These are phyloP conservation scores for Yarrowia bubula DNA, from an alignment of 805 yeast species.

Conservation along the genomic window DNA sequence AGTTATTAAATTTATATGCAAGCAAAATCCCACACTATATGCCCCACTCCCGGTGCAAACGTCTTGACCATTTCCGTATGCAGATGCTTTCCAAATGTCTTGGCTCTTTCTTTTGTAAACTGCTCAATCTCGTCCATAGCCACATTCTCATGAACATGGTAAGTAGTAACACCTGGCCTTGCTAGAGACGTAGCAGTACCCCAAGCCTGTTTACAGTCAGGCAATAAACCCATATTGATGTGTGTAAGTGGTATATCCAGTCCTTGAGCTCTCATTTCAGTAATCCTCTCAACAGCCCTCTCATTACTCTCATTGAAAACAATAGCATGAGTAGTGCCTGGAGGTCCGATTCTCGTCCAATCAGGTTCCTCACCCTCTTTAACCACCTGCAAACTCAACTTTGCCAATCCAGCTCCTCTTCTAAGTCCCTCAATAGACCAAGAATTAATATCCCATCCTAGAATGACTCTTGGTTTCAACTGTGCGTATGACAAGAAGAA, in stretches of 20 bases:
- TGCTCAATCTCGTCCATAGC: constrained; percentile 44
- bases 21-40: constrained; percentile 54
- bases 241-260: constrained; percentile 46
- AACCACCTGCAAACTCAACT: constrained; percentile 43
- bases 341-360: constrained; percentile 17
- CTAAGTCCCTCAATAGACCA: constrained; percentile 76
- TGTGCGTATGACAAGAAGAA: constrained; percentile 67
- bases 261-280: constrained; percentile 29
- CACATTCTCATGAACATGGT: constrained; percentile 78
- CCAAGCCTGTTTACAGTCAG: constrained; percentile 68
- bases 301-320: constrained; percentile 67
- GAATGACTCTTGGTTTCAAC: constrained; percentile 51
- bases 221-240: constrained; percentile 76
- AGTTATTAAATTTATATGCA: too few relatives aligned
- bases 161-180: background rate
- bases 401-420: constrained; percentile 52
- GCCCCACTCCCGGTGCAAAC: constrained; percentile 86
- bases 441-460: constrained; percentile 82
- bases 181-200: constrained; percentile 41
- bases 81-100: constrained; percentile 30
- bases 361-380: constrained; percentile 37
- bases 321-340: constrained; percentile 42
- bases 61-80: constrained; percentile 71
- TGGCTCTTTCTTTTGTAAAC: constrained; percentile 36
- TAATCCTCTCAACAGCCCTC: constrained; percentile 45